Conservation (phyloP, 1,284 basidiomycete species). For the Rhodotorula mucilaginosa region DNA sequence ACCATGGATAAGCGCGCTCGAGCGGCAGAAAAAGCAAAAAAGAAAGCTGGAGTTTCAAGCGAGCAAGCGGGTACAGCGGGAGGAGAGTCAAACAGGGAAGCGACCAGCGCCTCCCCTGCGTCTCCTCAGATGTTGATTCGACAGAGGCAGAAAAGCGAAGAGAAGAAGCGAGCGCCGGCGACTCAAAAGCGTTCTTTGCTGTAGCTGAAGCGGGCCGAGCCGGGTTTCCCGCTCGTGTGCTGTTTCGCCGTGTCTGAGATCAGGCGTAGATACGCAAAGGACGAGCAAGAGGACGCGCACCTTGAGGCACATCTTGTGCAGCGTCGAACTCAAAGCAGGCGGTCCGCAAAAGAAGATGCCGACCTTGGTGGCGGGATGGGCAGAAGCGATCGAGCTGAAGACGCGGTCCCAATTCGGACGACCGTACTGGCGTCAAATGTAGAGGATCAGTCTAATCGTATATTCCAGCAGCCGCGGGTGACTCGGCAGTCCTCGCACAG, state of each 20-base stretch:
- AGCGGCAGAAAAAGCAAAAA: too few species aligned
- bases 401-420: conserved; percentile 87
- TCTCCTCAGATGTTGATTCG: background rate
- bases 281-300: conserved; percentile 59
- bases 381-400: conserved; percentile 69
- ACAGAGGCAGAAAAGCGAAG: background rate
- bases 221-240: conserved; percentile 1
- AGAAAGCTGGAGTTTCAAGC: too few species aligned
- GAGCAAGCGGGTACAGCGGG: too few species aligned
- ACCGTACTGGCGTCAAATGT: conserved; percentile 57
- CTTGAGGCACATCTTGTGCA: conserved; percentile 77
- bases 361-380: conserved; percentile 78
- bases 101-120: background rate
- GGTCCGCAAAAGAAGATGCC: conserved; percentile 58
- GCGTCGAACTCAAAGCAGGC: conserved; percentile 59
- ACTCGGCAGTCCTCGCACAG: too few species aligned
- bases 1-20: too few species aligned
- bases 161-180: too few species aligned
- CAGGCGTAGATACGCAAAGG: background rate
- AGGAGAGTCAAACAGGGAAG: background rate
- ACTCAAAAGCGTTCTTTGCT: conserved; percentile 25
- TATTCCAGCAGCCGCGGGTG: too few species aligned
- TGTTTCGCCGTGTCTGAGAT: background rate
- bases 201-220: conserved; percentile 9
- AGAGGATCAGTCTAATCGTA: too few species aligned